Conservation (phyloP, 1,139 yeast species). For the Protomyces macrosporus region DNA sequence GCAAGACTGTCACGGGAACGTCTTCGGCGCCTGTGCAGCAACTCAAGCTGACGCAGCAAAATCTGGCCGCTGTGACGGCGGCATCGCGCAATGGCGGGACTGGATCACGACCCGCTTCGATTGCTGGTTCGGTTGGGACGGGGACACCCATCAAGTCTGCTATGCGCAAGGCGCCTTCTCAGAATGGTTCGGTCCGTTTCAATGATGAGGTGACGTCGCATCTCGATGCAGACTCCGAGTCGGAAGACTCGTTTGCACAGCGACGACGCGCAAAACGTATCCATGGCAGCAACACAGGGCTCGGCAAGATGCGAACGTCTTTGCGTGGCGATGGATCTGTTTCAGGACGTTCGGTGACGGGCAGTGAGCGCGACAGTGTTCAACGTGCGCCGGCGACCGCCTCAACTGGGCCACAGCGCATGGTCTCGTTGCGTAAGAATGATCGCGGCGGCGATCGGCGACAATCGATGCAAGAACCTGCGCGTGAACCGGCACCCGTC, state of each 20-base stretch:
- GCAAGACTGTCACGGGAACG: neutral
- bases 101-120: neutral
- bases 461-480: neutral
- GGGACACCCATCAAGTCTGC: constrained; percentile 14
- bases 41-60: constrained; percentile 13
- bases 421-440: neutral
- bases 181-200: constrained; percentile 12
- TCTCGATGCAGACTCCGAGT: constrained; percentile 20
- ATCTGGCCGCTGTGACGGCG: constrained; percentile 10
- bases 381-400: neutral
- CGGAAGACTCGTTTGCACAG: constrained; percentile 22
- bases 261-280: constrained; percentile 16
- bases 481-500: neutral
- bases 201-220: constrained; percentile 13
- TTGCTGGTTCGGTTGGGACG: neutral
- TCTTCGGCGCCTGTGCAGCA: neutral
- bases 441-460: neutral
- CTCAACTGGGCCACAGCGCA: neutral
- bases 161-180: constrained; percentile 18
- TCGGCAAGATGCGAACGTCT: neutral
- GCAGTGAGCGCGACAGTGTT: neutral
- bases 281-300: neutral
- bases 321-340: neutral
- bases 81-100: neutral
- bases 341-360: neutral